Conservation (phyloP, 129 eudicot species). For the Scalesia atractyloides region DNA sequence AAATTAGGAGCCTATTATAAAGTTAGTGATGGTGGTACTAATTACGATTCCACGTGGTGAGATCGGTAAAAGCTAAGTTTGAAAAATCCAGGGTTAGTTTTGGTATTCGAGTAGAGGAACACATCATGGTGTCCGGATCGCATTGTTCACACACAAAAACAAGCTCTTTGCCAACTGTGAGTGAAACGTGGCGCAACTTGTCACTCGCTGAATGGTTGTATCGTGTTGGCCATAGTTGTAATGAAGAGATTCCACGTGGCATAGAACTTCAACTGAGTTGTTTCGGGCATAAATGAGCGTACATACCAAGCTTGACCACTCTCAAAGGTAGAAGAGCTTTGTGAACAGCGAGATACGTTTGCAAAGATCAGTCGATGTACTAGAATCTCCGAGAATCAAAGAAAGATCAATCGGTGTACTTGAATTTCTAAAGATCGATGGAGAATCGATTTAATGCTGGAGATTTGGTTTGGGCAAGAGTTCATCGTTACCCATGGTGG, state of each 20-base stretch:
- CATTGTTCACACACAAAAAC: neutral
- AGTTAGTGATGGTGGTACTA: conserved; percentile 14
- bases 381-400: conserved; percentile 5
- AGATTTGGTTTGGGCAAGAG: conserved; percentile 42
- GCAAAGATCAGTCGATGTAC: neutral
- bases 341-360: neutral
- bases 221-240: conserved; percentile 14
- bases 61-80: neutral
- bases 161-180: neutral
- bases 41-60: no score
- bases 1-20: neutral
- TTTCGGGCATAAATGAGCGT: neutral
- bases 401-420: neutral
- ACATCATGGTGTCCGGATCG: neutral
- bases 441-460: conserved; percentile 15
- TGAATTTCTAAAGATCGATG: neutral
- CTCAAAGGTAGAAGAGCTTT: neutral
- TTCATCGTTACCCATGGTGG: conserved; percentile 41
- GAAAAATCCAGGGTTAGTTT: conserved; percentile 8
- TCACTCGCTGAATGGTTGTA: conserved; percentile 13
- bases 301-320: neutral
- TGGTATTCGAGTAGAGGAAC: neutral
- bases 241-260: neutral
- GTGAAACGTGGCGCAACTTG: conserved; percentile 20
- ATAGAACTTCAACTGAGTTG: conserved; percentile 1